Evolutionary conservation across 345 rosid genomes (phyloP).

Genomic region (Syzygium aqueum): DNA sequence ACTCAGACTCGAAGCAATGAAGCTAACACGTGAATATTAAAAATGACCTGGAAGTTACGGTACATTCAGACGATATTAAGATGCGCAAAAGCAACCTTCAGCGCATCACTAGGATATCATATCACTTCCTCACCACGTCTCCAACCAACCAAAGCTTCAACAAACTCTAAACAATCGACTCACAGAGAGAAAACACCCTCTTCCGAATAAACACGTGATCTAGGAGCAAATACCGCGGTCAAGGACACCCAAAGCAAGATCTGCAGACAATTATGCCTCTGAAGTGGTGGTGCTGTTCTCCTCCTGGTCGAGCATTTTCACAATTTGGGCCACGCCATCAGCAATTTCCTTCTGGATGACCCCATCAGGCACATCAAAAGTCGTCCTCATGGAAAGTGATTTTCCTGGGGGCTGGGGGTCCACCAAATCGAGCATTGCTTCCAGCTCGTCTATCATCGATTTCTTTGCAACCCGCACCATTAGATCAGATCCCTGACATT

Average conservation of each 20-base stretch:
- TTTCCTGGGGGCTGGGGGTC: constrained; percentile 77
- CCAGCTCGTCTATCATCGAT: constrained; percentile 86
- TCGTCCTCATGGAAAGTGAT: constrained; percentile 64
- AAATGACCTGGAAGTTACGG: too few relatives aligned
- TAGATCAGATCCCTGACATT: constrained; percentile 50
- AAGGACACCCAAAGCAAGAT: neutral
- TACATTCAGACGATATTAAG: too few relatives aligned
- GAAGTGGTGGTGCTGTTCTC: constrained; percentile 17
- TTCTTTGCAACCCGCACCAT: constrained; percentile 77
- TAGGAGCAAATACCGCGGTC: neutral
- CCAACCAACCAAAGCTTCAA: neutral
- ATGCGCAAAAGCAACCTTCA: too few relatives aligned
- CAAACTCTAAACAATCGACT: neutral
- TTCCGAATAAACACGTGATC: neutral
- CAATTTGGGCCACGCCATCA: constrained; percentile 77
- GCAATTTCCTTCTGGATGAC: constrained; percentile 63
- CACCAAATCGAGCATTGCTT: constrained; percentile 83
- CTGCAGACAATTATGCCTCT: constrained; percentile 14
- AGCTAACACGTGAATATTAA: too few relatives aligned
- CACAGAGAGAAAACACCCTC: neutral
- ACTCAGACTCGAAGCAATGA: too few relatives aligned
- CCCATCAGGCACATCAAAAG: constrained; percentile 85
- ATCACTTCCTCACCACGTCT: neutral
- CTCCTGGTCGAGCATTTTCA: constrained; percentile 56
- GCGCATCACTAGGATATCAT: too few relatives aligned